A percentile compares a stretch with the other conserved stretches of the same genome.
phyloP scores from a whole-genome alignment of 495 filamentous ascomycete species.

The Annulohypoxylon stygium region DNA sequence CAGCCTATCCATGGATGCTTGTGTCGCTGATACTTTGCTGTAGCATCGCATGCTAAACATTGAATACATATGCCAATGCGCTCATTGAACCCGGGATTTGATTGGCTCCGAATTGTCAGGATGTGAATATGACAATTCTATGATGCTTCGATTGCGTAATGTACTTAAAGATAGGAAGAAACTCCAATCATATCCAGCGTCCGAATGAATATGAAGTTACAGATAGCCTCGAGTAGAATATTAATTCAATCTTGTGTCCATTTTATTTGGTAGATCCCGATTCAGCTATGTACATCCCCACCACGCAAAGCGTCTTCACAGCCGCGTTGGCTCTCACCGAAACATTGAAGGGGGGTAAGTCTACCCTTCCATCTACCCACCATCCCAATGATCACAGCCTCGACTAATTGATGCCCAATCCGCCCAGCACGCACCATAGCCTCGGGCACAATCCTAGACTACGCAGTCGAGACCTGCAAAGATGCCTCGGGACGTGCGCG shows the following conservation, averaged over 20 bases:
- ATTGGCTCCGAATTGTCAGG: not conserved
- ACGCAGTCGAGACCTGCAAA: slow-evolving; percentile 52
- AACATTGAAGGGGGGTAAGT: slow-evolving; percentile 42
- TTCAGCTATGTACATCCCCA: slow-evolving; percentile 51
- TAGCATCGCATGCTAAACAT: no score
- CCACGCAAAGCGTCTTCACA: slow-evolving; percentile 49
- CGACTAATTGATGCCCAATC: not conserved
- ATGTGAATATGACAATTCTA: not conserved
- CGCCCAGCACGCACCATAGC: slow-evolving; percentile 40
- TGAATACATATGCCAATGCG: not conserved
- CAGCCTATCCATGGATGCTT: no score
- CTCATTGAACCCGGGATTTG: not conserved
- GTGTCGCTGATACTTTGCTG: no score
- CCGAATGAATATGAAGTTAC: no score
- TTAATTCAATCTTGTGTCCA: not conserved
- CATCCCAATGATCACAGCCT: not conserved
- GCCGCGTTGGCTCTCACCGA: slow-evolving; percentile 52
- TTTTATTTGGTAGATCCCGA: not conserved
- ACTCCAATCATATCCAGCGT: not conserved
- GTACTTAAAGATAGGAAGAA: not conserved
- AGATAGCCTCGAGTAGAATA: not conserved
- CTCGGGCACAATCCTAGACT: slow-evolving; percentile 53
- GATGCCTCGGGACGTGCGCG: slow-evolving; percentile 52
- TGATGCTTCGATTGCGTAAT: slow-evolving; percentile 22
- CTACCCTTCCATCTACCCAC: not conserved